Evolutionary conservation across 805 yeast species (phyloP), one percentile per base, ranked within the genome.

Genomic region (Yarrowia hollandica): DNA sequence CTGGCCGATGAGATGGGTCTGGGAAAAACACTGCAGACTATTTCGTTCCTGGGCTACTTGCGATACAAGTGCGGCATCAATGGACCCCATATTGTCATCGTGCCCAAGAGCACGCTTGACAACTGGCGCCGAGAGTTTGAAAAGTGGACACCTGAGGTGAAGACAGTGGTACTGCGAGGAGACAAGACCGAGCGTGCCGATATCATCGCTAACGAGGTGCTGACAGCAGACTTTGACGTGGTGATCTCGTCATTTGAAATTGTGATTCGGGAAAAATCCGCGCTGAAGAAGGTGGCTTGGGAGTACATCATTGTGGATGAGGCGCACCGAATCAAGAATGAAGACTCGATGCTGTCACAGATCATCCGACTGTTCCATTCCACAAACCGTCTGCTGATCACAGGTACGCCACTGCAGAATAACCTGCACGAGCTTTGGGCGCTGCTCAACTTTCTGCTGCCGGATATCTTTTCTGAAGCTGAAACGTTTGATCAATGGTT

Each of bases 1-100:
- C 75, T 92, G 52, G 99, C 99, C 11, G 99, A 92, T 73, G 99
- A 92, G 71, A 92, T 94, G 99, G 99, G 99, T 2, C 78, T 92
- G 37, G 99, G 99, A 60, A 92, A 92, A 72, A 92, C 99, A 5
- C 75, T 94, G 60, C 99, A 92, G 73, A 92, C 98, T 0, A 90
- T 92, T 46, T 82, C 98, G 1, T 94, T 92, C 66, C 74, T 92
- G 50, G 98, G 97, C 0, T 90, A 88, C 69, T 73, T 94, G 62
- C 80, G 97, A 63, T 90, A 89, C 68, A 76, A 84, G 59, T 84
- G 84, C 66, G 80, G 83, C 25, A 80, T 91, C 14, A 86, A 85
- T 62, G 99, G 99, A 0, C 99, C 99, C 0, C 89, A 86, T 68
- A 81, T 94, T 44, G 83, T 94, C 23, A 86, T 92, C 61, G 98